Evolutionary conservation across 2,329 filamentous ascomycete species (phyloP), one percentile per base, ranked within the genome.

Genomic region (Pyrenophora graminea): DNA sequence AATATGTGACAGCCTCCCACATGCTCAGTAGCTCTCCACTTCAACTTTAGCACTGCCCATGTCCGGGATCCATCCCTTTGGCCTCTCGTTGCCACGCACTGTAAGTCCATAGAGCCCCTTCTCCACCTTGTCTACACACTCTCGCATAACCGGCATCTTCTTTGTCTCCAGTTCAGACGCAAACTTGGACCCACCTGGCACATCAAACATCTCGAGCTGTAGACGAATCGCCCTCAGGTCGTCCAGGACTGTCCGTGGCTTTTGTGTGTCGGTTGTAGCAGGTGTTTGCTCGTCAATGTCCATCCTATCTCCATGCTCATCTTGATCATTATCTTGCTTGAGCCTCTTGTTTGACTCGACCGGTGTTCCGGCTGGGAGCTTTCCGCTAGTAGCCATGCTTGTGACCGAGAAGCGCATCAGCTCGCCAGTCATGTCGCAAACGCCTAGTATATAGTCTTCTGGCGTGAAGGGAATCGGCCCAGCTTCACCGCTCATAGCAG

Each of bases 351-450:
- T 79, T 61, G 56, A 37, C 5, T 39, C 37, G 21, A 72, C 61
- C 53, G 68, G 69, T 32, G 62, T 67, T 34, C 69, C 66, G 1
- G 63, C 64, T n/a, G 78, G 77, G 18, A 82, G 70, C 36, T 76
- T 76, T 12, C 88, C 88, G 6, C 79, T 86, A 4, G 91, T 88
- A 1, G 91, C 91, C 71, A 96, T 89, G 21, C 86, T 85, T 5
- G 92, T 92, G 43, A 96, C 94, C 0, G 91, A 91, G 74, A 97
- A 97, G 25, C 92, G 84, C 94, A 99, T 99, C 79, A 97, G 81
- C 77, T 99, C 94, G 33, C 94, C 94, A 1, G 92, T 92, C 62
- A 97, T 83, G 72, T 99, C 94, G 67, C 96, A 97, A 2, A 99
- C 76, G 7, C 93, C 94, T 56, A 94, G 87, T 51, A 96, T 76